A percentile compares a stretch with the other conserved stretches of the same genome.
phyloP scores from a whole-genome alignment of 345 rosid genomes.

The Carallia brachiata region DNA sequence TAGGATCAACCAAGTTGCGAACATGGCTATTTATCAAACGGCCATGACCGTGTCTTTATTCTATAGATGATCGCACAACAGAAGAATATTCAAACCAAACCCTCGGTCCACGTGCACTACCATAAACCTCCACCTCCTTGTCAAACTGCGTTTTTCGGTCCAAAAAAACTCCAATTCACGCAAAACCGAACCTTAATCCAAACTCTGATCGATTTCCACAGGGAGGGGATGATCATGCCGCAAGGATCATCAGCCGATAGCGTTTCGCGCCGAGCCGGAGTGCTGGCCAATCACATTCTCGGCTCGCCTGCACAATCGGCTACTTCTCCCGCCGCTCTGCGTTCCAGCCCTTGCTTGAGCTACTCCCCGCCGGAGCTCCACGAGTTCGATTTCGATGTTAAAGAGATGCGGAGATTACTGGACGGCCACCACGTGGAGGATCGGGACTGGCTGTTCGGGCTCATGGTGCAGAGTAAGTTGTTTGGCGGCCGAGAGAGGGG shows the following conservation, averaged over 20 bases:
- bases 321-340: slow-evolving; percentile 14
- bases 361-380: slow-evolving; percentile 69
- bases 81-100: too few relatives aligned
- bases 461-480: slow-evolving; percentile 61
- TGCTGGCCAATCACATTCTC: slow-evolving; percentile 58
- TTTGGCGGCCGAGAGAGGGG: slow-evolving; percentile 72
- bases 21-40: too few relatives aligned
- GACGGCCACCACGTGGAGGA: slow-evolving; percentile 68
- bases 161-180: too few relatives aligned
- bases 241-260: slow-evolving; percentile 29
- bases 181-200: background rate
- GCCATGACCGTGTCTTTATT: too few relatives aligned
- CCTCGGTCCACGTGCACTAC: too few relatives aligned
- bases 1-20: too few relatives aligned
- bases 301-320: slow-evolving; percentile 17
- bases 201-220: background rate
- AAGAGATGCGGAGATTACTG: slow-evolving; percentile 63
- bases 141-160: too few relatives aligned
- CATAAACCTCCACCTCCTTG: too few relatives aligned
- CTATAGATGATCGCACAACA: too few relatives aligned
- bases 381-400: slow-evolving; percentile 51
- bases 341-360: slow-evolving; percentile 47
- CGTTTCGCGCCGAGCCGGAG: slow-evolving; percentile 45
- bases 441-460: slow-evolving; percentile 76
- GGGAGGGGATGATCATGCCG: background rate